Conservation (phyloP, 257 asterid genomes). For the Rhazya stricta region DNA sequence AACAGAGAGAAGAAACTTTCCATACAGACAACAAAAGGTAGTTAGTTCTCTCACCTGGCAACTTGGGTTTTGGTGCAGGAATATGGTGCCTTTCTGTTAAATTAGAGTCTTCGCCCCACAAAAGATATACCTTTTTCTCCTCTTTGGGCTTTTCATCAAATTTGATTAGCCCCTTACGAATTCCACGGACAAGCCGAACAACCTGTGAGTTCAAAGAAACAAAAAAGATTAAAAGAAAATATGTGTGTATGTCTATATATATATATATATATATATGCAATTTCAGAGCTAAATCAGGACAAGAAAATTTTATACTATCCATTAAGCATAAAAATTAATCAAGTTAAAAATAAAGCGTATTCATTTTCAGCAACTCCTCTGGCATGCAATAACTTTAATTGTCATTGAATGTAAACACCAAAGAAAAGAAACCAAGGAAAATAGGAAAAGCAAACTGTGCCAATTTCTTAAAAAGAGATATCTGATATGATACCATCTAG, state of each 20-base stretch:
- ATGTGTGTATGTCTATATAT: too few relatives aligned
- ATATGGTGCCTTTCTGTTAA: slow-evolving; percentile 71
- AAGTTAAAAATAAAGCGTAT: neutral
- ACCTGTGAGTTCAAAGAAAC: slow-evolving; percentile 42
- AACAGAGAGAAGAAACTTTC: slow-evolving; percentile 2
- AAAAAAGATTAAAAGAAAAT: neutral
- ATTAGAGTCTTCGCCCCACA: slow-evolving; percentile 81
- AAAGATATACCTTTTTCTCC: slow-evolving; percentile 49
- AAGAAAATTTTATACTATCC: neutral
- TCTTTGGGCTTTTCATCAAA: slow-evolving; percentile 74
- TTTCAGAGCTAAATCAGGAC: neutral
- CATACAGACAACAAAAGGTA: neutral
- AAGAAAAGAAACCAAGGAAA: slow-evolving; percentile 2
- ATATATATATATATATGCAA: too few relatives aligned
- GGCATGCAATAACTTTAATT: neutral
- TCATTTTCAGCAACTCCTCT: neutral
- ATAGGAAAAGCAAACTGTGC: neutral
- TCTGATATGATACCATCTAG: neutral
- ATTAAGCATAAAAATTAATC: neutral
- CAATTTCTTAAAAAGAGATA: neutral
- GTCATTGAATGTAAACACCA: neutral
- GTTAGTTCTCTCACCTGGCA: slow-evolving; percentile 52
- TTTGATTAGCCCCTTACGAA: slow-evolving; percentile 73
- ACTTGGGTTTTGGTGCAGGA: slow-evolving; percentile 88
- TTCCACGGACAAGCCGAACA: slow-evolving; percentile 63